Conservation (phyloP, 2,329 filamentous ascomycete genomes). For the Fusarium buharicum region DNA sequence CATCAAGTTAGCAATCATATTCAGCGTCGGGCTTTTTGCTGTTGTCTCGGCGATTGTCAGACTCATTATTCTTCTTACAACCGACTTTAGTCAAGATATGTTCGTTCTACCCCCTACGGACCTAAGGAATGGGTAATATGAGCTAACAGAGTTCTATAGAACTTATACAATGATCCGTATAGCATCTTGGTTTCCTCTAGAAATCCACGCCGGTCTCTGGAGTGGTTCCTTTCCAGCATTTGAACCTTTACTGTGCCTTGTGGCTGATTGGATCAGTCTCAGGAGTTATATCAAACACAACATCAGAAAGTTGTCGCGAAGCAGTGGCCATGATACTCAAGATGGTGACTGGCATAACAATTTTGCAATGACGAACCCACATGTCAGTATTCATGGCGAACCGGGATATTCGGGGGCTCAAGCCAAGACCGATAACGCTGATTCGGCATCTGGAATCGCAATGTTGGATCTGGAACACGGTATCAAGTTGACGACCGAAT, state of each 20-base stretch:
- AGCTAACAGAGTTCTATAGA: conserved; percentile 34
- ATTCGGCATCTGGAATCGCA: conserved; percentile 27
- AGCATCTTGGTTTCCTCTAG: conserved; percentile 54
- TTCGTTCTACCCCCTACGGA: conserved; percentile 38
- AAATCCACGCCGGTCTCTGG: conserved; percentile 57
- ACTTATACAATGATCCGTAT: conserved; percentile 52
- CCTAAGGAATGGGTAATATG: neutral
- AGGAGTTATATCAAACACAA: conserved; percentile 27
- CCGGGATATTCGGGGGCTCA: conserved; percentile 3
- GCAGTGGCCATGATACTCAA: conserved; percentile 20
- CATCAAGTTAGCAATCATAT: conserved; percentile 51
- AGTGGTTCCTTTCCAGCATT: conserved; percentile 55
- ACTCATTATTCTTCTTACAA: conserved; percentile 49
- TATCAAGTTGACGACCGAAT: conserved; percentile 38
- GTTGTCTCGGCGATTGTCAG: conserved; percentile 53
- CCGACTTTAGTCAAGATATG: conserved; percentile 47
- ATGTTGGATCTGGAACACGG: conserved; percentile 29
- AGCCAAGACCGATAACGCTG: conserved; percentile 9
- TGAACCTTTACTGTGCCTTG: conserved; percentile 51
- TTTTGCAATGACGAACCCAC: conserved; percentile 17
- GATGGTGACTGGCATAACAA: conserved; percentile 28
- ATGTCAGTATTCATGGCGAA: conserved; percentile 3
- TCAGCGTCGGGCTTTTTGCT: conserved; percentile 53
- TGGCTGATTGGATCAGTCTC: conserved; percentile 28
- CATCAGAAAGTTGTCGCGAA: conserved; percentile 36